A percentile compares a stretch with the other conserved stretches of the same genome.
phyloP scores from a whole-genome alignment of 495 filamentous ascomycete species.

The Cercophora samala region DNA sequence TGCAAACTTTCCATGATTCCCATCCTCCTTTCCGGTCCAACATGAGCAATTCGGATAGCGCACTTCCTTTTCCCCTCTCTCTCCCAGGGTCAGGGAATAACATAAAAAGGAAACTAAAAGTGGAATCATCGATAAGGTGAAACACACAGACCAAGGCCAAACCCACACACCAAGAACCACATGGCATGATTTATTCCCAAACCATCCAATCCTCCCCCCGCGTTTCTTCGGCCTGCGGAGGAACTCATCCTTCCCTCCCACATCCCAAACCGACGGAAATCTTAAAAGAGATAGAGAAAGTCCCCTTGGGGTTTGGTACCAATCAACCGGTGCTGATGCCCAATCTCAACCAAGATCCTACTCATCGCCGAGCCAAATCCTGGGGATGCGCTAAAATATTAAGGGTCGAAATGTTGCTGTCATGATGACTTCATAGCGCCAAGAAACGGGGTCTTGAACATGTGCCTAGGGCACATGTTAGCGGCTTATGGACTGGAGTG shows the following conservation, averaged over 20 bases:
- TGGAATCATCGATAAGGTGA: not conserved
- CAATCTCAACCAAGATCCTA: not conserved
- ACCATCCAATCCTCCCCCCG: no score
- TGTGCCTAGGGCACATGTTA: no score
- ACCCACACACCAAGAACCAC: not conserved
- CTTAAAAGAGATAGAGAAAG: no score
- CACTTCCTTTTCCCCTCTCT: not conserved
- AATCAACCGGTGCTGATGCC: not conserved
- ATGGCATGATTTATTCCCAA: not conserved
- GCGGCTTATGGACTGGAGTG: no score
- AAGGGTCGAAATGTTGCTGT: not conserved
- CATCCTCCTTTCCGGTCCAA: not conserved
- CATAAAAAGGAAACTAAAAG: not conserved
- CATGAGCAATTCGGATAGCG: not conserved
- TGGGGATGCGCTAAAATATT: no score
- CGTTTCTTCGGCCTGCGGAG: not conserved
- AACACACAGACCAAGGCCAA: not conserved
- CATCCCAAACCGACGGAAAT: not conserved
- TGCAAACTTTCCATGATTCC: no score
- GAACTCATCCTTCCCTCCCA: not conserved
- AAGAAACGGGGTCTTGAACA: not conserved
- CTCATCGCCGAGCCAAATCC: not conserved
- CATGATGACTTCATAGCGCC: not conserved
- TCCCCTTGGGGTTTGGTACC: not conserved
- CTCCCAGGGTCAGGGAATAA: no score